Conservation (phyloP, 805 yeast species). For the Cyberlindnera euphorbiiphila region DNA sequence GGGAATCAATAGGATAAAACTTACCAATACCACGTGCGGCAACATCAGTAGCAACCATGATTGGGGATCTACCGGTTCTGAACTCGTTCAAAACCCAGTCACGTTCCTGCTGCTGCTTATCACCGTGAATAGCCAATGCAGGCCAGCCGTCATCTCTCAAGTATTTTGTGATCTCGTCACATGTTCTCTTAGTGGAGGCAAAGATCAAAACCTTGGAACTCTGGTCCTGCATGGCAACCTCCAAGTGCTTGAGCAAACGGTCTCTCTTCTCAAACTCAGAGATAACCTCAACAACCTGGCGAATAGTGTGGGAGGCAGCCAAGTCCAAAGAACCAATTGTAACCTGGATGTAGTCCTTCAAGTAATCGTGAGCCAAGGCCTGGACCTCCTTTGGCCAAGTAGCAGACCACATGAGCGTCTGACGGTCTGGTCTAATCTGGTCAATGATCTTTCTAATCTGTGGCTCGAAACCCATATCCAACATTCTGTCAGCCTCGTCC, state of each 20-base stretch:
- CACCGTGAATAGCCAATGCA: slow-evolving; percentile 98
- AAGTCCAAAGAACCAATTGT: slow-evolving; percentile 94
- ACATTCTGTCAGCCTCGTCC: slow-evolving; percentile 99
- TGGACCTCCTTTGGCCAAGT: slow-evolving; percentile 99
- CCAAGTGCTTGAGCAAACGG: slow-evolving; percentile 77
- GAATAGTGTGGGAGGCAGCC: slow-evolving; percentile 94
- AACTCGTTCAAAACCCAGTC: slow-evolving; percentile 97
- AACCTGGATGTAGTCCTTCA: slow-evolving; percentile 92
- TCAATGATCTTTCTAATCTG: slow-evolving; percentile 97
- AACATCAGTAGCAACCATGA: slow-evolving; percentile 99
- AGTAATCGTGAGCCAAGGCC: slow-evolving; percentile 85
- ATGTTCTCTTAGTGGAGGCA: slow-evolving; percentile 95
- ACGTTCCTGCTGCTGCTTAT: slow-evolving; percentile 95
- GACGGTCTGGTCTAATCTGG: slow-evolving; percentile 99
- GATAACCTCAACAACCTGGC: slow-evolving; percentile 87
- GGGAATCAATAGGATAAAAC: slow-evolving; percentile 37
- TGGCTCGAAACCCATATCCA: slow-evolving; percentile 99
- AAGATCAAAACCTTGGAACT: slow-evolving; percentile 81
- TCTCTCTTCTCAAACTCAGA: slow-evolving; percentile 94
- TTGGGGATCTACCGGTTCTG: slow-evolving; percentile 87
- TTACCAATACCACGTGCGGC: slow-evolving; percentile 99
- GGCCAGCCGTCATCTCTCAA: slow-evolving; percentile 98
- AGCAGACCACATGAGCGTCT: slow-evolving; percentile 99
- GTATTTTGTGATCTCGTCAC: slow-evolving; percentile 90
- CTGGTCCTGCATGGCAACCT: slow-evolving; percentile 65